Evolutionary conservation across 2,329 filamentous ascomycete genomes (phyloP).

Genomic region (Sclerotinia nivalis): DNA sequence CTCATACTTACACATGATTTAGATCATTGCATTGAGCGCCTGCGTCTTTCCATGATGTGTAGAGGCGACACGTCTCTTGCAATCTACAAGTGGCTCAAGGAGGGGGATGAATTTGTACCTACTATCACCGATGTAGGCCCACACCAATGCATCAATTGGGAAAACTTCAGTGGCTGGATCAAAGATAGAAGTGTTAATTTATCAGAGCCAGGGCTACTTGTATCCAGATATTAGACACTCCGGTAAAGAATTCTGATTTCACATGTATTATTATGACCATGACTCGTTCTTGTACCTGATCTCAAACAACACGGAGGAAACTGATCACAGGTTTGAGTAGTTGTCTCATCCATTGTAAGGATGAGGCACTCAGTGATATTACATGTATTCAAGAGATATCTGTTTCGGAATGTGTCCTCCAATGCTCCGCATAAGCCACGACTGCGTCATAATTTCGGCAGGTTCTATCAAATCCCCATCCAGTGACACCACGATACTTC

Average conservation of each 20-base stretch:
- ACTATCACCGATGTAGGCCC: background rate
- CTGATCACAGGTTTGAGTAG: background rate
- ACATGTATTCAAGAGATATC: background rate
- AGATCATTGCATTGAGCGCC: conserved; percentile 6
- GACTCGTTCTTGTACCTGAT: background rate
- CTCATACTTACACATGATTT: too few species aligned
- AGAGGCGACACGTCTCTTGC: background rate
- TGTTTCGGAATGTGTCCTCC: background rate
- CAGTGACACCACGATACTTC: background rate
- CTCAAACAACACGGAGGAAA: background rate
- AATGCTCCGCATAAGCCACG: background rate
- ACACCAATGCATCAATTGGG: conserved; percentile 5
- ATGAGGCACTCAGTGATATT: background rate
- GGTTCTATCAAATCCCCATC: background rate
- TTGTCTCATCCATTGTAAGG: background rate
- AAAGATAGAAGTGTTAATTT: background rate
- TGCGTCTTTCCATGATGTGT: background rate
- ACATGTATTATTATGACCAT: background rate
- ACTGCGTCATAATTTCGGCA: background rate
- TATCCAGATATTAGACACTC: background rate
- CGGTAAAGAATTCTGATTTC: background rate
- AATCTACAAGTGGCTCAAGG: background rate
- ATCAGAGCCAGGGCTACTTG: background rate
- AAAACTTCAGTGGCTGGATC: background rate
- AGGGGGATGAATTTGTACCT: background rate